Evolutionary conservation across 305 asterid species (phyloP), one percentile per base, ranked within the genome.

Genomic region (Fraxinus sp.): DNA sequence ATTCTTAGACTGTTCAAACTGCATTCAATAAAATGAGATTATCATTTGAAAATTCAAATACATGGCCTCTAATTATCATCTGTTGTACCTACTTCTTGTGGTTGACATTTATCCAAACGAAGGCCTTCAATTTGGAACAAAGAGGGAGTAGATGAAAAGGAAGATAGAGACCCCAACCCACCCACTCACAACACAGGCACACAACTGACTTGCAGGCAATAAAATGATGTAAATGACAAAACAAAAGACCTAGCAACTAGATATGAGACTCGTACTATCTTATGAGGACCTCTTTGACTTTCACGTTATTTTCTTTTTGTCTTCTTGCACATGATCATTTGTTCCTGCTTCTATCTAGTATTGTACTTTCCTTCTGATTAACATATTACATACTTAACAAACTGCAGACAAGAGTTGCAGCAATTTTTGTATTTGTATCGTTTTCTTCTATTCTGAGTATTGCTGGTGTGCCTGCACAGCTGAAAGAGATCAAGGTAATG

Each of bases 331-430:
- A 22, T 57, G 24, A 28, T 75, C 22, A 41, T 62, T 36, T 55
- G 33, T 79, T 64, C 3, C 79, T 78, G 62, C 82, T 36, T 82
- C 36, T 62, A 26, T 62, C 16, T 18, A 26, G 43, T 77, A 43
- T 26, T 35, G n/a, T 33, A 22, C n/a, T 18, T 20, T 41, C 76
- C 46, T 32, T 84, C 73, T 39, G 30, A 73, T 62, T 80, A 80
- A 72, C 78, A 59, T 18, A 71, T 37, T 35, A 7, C 75, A 24
- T 78, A n/a, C 55, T 32, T 83, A 66, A 57, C 78, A 46, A 39
- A 84, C 80, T 90, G 89, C 97, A 97, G 99, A 88, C 94, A 28
- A 91, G 99, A 89, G 97, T 92, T 28, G 97, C 96, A 79, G 98
- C 99, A 80, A 76, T 95, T 74, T 97, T 95, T 85, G 90, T 90